Evolutionary conservation across 345 rosid genomes (phyloP), one percentile per base, ranked within the genome.

Genomic region (Dipteronia sinensis): DNA sequence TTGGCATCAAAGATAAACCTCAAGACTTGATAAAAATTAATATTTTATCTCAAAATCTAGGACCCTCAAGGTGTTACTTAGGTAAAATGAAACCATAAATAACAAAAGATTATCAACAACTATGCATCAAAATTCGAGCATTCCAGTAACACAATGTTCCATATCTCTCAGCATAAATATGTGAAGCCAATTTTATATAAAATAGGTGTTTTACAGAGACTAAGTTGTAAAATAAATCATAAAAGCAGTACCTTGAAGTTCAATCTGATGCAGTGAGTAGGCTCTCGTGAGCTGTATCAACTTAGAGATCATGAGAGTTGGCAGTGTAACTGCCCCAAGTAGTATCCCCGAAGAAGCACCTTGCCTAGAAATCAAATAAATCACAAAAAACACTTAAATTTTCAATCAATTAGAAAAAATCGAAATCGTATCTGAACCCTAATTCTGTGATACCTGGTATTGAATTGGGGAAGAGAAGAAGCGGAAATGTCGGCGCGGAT

Each of bases 311-410:
- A 92, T 88, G 51, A 96, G 86, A 65, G 91, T 64, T 0, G 99
- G 97, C 78, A 96, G 88, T 44, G 98, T 91, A 47, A 91, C 90
- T 15, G 97, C 92, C 69, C 97, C 98, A 0, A 96, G 80, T 64
- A 94, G 81, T 74, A 96, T 91, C 82, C 99, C 99, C 6, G 99
- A 94, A 1, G 98, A 88, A 75, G 88, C 98, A 53, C 94, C 99
- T 2, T 87, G 87, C 81, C 99, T 95, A 83, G 59, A 79, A 25
- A 56, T 22, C 47, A 70, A 67, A 10, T 29, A 51, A 76, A 10
- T 13, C 40, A 31, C 2, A 10, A 42, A 10, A 46, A 46, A 11
- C 49, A 10, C 49, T 46, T 10, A 46, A 46, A 46, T 59, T 20
- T 20, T 59, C 1, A 59, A 7, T 58, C 10, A 59, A 59, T 59